Conservation (phyloP, 2,329 filamentous ascomycete genomes). For the Fusarium sp. region DNA sequence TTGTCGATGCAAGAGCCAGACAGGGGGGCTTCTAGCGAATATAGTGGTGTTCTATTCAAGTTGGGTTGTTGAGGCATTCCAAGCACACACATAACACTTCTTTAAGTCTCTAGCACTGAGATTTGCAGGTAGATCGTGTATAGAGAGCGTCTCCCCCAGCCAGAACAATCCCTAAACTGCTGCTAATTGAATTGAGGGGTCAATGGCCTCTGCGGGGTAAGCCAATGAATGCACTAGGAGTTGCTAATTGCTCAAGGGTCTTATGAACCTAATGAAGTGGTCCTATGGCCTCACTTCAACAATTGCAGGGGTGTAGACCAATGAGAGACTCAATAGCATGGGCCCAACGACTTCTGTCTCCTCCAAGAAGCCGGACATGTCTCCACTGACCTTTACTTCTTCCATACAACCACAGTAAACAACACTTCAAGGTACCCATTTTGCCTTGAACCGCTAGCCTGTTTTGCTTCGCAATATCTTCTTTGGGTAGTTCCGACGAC, state of each 20-base stretch:
- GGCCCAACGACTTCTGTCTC: slow-evolving; percentile 7
- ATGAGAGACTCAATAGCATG: slow-evolving; percentile 18
- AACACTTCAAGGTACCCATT: slow-evolving; percentile 21
- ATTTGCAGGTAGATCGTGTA: too few relatives aligned
- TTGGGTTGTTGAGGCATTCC: background rate
- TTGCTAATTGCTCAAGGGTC: background rate
- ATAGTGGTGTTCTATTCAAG: too few relatives aligned
- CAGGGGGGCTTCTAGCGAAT: background rate
- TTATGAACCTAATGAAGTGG: slow-evolving; percentile 15
- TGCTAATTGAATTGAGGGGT: background rate
- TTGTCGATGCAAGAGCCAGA: background rate
- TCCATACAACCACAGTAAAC: slow-evolving; percentile 6
- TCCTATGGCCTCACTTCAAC: slow-evolving; percentile 3
- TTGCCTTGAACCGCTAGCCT: slow-evolving; percentile 30
- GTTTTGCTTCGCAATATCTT: slow-evolving; percentile 6
- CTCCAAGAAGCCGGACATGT: slow-evolving; percentile 14
- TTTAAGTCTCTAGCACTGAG: too few relatives aligned
- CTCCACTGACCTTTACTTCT: slow-evolving; percentile 30
- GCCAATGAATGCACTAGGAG: background rate
- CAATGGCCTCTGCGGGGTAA: slow-evolving; percentile 8
- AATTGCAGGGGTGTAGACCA: slow-evolving; percentile 20
- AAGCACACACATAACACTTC: background rate
- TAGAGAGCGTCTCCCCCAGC: too few relatives aligned
- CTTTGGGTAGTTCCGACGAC: slow-evolving; percentile 30
- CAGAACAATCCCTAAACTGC: background rate